Evolutionary conservation across 176 grass and related monocot species (phyloP).

Genomic region (Triticum turgidum): DNA sequence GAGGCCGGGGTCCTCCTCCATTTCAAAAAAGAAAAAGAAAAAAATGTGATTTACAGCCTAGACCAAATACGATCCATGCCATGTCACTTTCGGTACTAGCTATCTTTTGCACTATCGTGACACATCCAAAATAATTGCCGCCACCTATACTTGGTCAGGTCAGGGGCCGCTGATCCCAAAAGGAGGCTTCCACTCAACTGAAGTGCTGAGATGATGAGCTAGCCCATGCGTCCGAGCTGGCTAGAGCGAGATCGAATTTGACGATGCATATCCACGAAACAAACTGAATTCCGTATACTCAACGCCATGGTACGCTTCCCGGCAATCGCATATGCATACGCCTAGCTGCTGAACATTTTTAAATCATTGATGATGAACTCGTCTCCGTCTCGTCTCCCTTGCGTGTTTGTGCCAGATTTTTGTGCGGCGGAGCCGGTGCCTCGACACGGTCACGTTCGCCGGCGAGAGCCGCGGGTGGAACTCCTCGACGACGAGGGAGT

Average conservation of each 20-base stretch:
- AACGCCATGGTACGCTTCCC: constrained; percentile 17
- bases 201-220: not conserved
- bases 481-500: too few relatives aligned
- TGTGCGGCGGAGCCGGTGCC: too few relatives aligned
- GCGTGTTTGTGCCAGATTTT: too few relatives aligned
- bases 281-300: not conserved
- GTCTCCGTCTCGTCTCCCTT: too few relatives aligned
- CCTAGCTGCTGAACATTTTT: not conserved
- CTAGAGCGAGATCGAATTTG: not conserved
- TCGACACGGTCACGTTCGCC: too few relatives aligned
- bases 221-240: constrained; percentile 9
- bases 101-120: constrained; percentile 3
- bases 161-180: not conserved
- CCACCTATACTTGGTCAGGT: not conserved
- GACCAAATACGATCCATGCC: too few relatives aligned
- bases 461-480: too few relatives aligned
- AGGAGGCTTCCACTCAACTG: not conserved
- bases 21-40: too few relatives aligned
- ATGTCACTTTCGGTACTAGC: not conserved
- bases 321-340: not conserved
- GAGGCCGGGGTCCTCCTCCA: too few relatives aligned
- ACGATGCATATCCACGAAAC: not conserved
- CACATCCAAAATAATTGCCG: not conserved
- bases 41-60: too few relatives aligned
- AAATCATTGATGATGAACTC: too few relatives aligned